Conservation (phyloP, 2,329 filamentous ascomycete species). For the Cladosporium phlei region DNA sequence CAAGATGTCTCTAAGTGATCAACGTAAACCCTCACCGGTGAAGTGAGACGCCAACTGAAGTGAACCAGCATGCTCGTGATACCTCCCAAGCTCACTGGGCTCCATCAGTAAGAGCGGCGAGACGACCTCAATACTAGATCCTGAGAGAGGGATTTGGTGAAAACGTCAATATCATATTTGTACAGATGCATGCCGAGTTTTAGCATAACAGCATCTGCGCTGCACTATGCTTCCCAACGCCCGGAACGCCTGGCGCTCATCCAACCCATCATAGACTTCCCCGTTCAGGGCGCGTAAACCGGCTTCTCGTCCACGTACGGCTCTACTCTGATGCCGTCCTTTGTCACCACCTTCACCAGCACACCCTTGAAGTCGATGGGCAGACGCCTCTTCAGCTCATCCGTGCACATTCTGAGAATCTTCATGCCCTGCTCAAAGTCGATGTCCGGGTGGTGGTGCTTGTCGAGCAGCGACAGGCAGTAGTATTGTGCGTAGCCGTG, state of each 20-base stretch:
- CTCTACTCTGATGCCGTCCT: conserved; percentile 82
- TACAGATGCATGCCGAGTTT: conserved; percentile 12
- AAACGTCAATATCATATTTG: conserved; percentile 11
- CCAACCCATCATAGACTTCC: conserved; percentile 11
- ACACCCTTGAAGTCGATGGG: conserved; percentile 97
- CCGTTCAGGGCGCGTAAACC: conserved; percentile 25
- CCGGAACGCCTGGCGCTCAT: conserved; percentile 12
- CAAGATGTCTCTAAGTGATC: no score
- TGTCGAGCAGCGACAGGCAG: conserved; percentile 94
- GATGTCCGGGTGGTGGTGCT: conserved; percentile 97
- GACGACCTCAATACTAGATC: no score
- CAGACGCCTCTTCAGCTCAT: conserved; percentile 93
- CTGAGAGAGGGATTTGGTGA: not conserved
- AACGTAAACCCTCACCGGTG: no score
- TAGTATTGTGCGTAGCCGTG: conserved; percentile 99
- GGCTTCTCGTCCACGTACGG: conserved; percentile 65
- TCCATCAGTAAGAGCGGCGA: no score
- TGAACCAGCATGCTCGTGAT: no score
- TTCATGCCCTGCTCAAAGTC: conserved; percentile 83
- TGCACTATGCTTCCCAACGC: conserved; percentile 11
- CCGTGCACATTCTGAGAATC: conserved; percentile 88
- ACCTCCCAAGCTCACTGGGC: no score
- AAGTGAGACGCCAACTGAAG: no score
- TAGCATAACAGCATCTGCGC: conserved; percentile 5
- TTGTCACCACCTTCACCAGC: conserved; percentile 85